Evolutionary conservation across 306 rosid species (phyloP), one percentile per base, ranked within the genome.

Genomic region (Cicer cuneatum): DNA sequence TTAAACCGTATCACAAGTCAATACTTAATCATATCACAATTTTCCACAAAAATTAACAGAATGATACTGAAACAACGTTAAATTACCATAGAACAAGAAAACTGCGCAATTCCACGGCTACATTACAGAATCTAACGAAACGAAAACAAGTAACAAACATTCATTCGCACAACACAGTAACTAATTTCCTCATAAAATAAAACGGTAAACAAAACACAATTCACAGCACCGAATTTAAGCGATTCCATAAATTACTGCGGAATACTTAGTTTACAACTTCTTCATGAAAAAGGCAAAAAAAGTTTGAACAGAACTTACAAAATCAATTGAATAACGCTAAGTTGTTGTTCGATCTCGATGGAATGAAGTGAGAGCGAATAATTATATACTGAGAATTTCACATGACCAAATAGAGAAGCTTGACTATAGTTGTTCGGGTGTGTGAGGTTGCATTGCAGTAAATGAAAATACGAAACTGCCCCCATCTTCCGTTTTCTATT

Each of bases 401-500:
- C 42, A 63, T 15, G 51, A 46, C 38, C 59, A 16, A 46, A 43
- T 7, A 38, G 10, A 5, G 14, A 45, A 43, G 42, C 73, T 29
- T 54, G 18, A 66, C 68, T 56, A 46, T 29, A 29, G 3, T 61
- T 53, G 29, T 78, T 66, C 58, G 33, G 15, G 10, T 40, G 53
- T 41, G 19, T 1, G 70, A 33, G 10, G 59, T 15, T 41, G 49
- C 16, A 45, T 12, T 18, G 76, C 33, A 40, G n/a, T 38, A 46
- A 13, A 52, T 33, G 16, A 70, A 70, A 54, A n/a, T 64, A 83
- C 81, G 13, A 75, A 82, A 66, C 77, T 84, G 38, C 76, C 84
- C 88, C 69, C 35, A 5, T 71, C 14, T 67, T 52, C 40, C 65
- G 38, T 48, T 81, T 78, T 72, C 60, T 59, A 61, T 19, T 33